Evolutionary conservation across 352 stramenopile species (phyloP).

Genomic region (Pythium sp.): DNA sequence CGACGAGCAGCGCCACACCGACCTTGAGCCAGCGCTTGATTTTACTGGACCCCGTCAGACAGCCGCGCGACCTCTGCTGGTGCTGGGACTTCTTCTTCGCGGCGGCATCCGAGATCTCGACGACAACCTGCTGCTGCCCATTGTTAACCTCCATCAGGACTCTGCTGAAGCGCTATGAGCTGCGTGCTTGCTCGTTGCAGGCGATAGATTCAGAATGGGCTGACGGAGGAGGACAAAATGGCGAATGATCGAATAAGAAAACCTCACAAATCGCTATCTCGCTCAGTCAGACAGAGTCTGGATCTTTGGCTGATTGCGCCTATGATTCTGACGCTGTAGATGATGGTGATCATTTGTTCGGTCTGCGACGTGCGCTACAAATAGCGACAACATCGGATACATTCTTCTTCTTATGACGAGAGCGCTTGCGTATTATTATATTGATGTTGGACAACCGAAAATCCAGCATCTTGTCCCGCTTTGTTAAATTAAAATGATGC

Average conservation of each 20-base stretch:
- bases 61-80: background rate
- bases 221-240: background rate
- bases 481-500: background rate
- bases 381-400: background rate
- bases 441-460: background rate
- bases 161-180: background rate
- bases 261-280: background rate
- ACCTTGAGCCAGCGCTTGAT: constrained; percentile 30
- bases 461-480: background rate
- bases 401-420: too few relatives aligned
- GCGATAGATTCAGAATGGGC: background rate
- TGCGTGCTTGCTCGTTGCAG: background rate
- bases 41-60: constrained; percentile 1
- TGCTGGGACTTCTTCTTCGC: background rate
- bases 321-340: background rate
- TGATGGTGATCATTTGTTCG: background rate
- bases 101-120: background rate
- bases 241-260: background rate
- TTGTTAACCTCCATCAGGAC: background rate
- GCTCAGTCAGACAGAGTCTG: background rate
- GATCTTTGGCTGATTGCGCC: background rate
- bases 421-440: too few relatives aligned
- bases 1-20: constrained; percentile 12
- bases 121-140: background rate
- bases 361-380: background rate